Percentiles rank a stretch among this genome's conserved stretches.
Conservation (phyloP, 306 rosid genomes). For the Prunus dulcis region DNA sequence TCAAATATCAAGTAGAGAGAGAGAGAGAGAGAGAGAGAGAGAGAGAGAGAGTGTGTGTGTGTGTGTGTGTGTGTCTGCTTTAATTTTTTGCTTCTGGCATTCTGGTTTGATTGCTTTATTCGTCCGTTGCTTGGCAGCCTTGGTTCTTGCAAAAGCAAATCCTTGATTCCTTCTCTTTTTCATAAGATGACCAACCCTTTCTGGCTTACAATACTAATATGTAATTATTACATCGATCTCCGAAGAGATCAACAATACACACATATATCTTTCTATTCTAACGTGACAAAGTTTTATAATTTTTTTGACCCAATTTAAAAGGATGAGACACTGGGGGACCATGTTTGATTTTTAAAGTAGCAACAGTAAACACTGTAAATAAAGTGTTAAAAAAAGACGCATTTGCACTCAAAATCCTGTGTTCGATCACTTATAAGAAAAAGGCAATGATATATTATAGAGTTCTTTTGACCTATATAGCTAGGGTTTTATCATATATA, state of each 20-base stretch:
- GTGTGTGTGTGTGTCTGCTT: slow-evolving; percentile 27
- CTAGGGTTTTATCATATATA: slow-evolving; percentile 13
- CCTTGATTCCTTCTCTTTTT: slow-evolving; percentile 36
- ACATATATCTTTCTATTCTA: not conserved
- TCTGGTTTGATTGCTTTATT: slow-evolving; percentile 53
- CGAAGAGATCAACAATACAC: slow-evolving; percentile 11
- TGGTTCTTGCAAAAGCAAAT: slow-evolving; percentile 57
- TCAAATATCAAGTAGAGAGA: slow-evolving; percentile 2
- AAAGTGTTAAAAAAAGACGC: slow-evolving; percentile 23
- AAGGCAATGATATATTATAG: not conserved
- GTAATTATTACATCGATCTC: slow-evolving; percentile 22
- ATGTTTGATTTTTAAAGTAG: not conserved
- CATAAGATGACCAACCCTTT: slow-evolving; percentile 17
- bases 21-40: slow-evolving; percentile 21
- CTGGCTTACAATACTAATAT: slow-evolving; percentile 27
- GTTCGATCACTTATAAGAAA: not conserved
- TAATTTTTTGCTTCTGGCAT: slow-evolving; percentile 14
- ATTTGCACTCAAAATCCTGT: not conserved
- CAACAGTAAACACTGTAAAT: too few species aligned
- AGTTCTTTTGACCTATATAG: slow-evolving; percentile 28
- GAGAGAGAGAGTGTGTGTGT: slow-evolving; percentile 7
- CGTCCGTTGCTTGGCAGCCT: slow-evolving; percentile 44
- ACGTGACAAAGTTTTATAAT: not conserved
- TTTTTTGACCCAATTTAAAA: slow-evolving; percentile 11
- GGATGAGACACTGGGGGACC: not conserved